Conservation (phyloP, 495 filamentous ascomycete genomes). For the Clavariopsis aquatica region DNA sequence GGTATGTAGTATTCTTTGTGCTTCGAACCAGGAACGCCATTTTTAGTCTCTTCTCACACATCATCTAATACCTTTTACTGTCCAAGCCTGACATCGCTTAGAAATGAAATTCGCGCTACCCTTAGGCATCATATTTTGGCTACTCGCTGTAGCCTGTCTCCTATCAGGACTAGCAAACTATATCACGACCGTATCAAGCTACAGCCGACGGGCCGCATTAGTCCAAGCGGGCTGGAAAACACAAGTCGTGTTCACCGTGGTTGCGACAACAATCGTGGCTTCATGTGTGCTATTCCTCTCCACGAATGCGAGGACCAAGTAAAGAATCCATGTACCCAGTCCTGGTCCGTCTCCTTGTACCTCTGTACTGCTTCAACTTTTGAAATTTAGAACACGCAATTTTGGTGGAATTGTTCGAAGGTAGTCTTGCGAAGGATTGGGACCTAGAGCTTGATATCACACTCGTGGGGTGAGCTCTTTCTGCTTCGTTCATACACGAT, state of each 20-base stretch:
- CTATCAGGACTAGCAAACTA: conserved; percentile 82
- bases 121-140: conserved; percentile 86
- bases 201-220: conserved; percentile 72
- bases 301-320: conserved; percentile 48
- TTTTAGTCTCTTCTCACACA: too few species aligned
- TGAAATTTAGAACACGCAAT: too few species aligned
- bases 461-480: too few species aligned
- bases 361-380: background rate
- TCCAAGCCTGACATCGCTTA: conserved; percentile 5
- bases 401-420: too few species aligned
- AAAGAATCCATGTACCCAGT: conserved; percentile 9
- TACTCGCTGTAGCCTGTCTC: conserved; percentile 72
- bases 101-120: conserved; percentile 79
- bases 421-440: too few species aligned
- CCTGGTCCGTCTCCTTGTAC: too few species aligned
- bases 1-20: conserved; percentile 19
- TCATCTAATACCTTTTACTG: background rate
- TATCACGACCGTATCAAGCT: conserved; percentile 81
- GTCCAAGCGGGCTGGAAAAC: conserved; percentile 96
- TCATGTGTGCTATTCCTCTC: conserved; percentile 70
- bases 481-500: too few species aligned
- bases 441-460: too few species aligned
- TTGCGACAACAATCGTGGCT: conserved; percentile 77
- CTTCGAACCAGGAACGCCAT: too few species aligned
- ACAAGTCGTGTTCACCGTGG: conserved; percentile 73